A percentile compares a stretch with the other conserved stretches of the same genome.
These are phyloP conservation scores for Pichia sp. DNA, from an alignment of 1,139 yeast genomes.

Conservation along the genomic window DNA sequence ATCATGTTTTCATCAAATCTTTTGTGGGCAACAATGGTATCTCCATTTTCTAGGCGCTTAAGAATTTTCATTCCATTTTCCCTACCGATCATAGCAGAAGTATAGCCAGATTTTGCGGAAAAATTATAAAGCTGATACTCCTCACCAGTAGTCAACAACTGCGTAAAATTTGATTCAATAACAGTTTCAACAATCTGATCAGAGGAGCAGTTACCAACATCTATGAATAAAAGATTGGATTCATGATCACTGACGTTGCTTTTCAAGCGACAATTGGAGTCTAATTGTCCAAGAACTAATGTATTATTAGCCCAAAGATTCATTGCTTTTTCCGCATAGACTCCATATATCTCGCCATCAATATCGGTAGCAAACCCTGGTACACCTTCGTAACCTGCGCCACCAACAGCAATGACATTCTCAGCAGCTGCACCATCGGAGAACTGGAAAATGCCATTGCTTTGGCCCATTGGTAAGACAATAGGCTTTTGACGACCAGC, in stretches of 20 bases:
- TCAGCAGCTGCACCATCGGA: conserved; percentile 13
- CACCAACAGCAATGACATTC: conserved; percentile 10
- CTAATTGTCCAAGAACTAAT: conserved; percentile 1
- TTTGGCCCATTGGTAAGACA: conserved; percentile 11
- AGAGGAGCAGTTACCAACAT: conserved; percentile 2
- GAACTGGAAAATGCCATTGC: conserved; percentile 9
- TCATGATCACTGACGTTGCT: not conserved
- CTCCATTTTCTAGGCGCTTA: conserved; percentile 4
- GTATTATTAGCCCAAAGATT: conserved; percentile 2
- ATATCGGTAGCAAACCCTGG: conserved; percentile 5
- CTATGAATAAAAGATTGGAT: conserved; percentile 3
- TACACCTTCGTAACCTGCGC: conserved; percentile 8
- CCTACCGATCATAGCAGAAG: conserved; percentile 2
- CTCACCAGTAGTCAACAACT: conserved; percentile 7
- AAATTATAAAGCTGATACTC: not conserved
- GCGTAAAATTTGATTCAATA: conserved; percentile 4
- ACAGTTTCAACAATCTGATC: not conserved
- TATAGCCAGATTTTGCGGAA: not conserved
- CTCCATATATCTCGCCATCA: conserved; percentile 1
- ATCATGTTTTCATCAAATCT: not conserved
- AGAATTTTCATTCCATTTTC: conserved; percentile 1
- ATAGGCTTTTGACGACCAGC: conserved; percentile 4
- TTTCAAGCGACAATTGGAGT: not conserved
- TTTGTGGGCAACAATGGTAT: conserved; percentile 4
- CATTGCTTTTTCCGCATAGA: not conserved